Evolutionary conservation across 1,284 basidiomycete genomes (phyloP).

Genomic region (Microbotryum silenes-acaulis): DNA sequence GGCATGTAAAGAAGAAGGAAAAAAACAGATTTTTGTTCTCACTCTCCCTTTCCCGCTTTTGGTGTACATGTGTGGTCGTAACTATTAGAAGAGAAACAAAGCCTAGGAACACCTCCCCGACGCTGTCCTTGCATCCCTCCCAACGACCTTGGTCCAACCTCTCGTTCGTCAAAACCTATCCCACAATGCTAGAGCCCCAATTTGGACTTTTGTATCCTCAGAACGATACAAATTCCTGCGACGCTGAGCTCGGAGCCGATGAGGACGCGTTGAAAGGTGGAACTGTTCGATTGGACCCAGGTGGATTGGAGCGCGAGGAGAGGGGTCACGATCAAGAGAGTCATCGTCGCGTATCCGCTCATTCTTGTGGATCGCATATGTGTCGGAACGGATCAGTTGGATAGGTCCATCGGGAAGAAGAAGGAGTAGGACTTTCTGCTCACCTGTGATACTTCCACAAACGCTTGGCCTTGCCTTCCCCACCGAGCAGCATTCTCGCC

Average conservation of each 20-base stretch:
- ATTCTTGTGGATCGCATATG: background rate
- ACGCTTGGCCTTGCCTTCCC: slow-evolving; percentile 19
- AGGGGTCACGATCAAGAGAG: slow-evolving; percentile 26
- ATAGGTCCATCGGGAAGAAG: too few species aligned
- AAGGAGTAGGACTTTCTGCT: background rate
- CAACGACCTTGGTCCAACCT: too few species aligned
- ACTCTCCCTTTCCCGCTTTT: too few species aligned
- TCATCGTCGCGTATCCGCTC: slow-evolving; percentile 30
- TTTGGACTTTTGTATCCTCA: slow-evolving; percentile 5
- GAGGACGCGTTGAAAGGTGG: slow-evolving; percentile 5
- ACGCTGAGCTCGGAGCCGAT: slow-evolving; percentile 23
- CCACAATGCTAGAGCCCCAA: too few species aligned
- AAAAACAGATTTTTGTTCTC: too few species aligned
- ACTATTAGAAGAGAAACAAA: too few species aligned
- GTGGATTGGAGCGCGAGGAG: slow-evolving; percentile 27
- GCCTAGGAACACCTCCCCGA: too few species aligned
- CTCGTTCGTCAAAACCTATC: too few species aligned
- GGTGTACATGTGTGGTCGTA: too few species aligned
- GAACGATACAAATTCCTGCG: slow-evolving; percentile 6
- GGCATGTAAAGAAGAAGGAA: too few species aligned
- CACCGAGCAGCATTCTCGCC: slow-evolving; percentile 23
- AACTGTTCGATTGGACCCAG: slow-evolving; percentile 28
- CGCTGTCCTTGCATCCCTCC: too few species aligned
- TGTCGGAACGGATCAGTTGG: background rate
- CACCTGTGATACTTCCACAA: slow-evolving; percentile 34